Percentiles rank a stretch among this genome's conserved stretches.
Evolutionary conservation across 2,329 filamentous ascomycete genomes (phyloP).

Genomic region (Cryoendolithus antarcticus): DNA sequence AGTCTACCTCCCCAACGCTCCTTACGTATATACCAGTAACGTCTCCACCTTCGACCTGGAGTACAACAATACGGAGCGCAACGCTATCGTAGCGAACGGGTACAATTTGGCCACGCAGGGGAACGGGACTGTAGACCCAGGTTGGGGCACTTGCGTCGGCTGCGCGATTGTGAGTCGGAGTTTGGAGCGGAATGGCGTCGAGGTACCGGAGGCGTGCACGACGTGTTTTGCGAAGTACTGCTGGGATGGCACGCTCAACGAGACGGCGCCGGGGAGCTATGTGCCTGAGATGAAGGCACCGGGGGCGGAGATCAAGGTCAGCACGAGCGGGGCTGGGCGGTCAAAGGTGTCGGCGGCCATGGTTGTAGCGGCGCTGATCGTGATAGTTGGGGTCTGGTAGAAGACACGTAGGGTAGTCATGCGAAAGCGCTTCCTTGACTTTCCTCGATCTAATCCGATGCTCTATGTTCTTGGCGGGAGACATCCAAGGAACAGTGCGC

Average conservation of each 20-base stretch:
- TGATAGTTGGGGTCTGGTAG: too few species aligned
- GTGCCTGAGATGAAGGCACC: conserved; percentile 16
- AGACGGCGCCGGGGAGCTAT: conserved; percentile 12
- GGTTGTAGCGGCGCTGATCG: not conserved
- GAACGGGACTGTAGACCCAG: conserved; percentile 58
- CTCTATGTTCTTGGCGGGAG: too few species aligned
- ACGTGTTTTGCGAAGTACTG: conserved; percentile 74
- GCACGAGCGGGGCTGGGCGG: conserved; percentile 6
- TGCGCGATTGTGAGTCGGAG: conserved; percentile 76
- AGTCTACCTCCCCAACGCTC: conserved; percentile 65
- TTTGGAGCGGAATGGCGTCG: conserved; percentile 56
- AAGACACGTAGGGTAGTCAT: too few species aligned
- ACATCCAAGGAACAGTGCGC: too few species aligned
- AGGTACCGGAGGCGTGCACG: conserved; percentile 58
- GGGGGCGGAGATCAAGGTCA: conserved; percentile 2
- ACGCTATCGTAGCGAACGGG: conserved; percentile 75
- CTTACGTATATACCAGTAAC: conserved; percentile 63
- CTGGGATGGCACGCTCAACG: conserved; percentile 67
- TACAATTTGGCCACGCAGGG: conserved; percentile 72
- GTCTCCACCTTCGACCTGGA: conserved; percentile 60
- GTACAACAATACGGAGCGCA: conserved; percentile 54
- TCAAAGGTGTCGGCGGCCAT: not conserved
- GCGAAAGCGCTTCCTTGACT: too few species aligned
- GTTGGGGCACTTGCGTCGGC: conserved; percentile 72
- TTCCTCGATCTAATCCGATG: too few species aligned